Conservation (phyloP, 1,284 basidiomycete species). For the Marasmius oreades region DNA sequence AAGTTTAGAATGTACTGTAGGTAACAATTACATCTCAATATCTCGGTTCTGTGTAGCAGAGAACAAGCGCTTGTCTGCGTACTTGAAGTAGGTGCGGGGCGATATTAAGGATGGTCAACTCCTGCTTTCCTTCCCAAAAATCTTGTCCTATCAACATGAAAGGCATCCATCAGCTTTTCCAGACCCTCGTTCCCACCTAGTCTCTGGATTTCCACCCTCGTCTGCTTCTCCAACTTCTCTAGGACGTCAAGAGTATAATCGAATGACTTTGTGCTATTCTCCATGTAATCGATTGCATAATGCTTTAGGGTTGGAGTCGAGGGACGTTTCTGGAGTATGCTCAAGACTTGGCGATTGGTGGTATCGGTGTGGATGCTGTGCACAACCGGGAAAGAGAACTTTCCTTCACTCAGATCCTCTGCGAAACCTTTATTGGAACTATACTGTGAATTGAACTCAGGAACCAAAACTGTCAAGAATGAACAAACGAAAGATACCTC, state of each 20-base stretch:
- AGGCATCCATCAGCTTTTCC: constrained; percentile 40
- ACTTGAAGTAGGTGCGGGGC: not conserved
- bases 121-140: constrained; percentile 1
- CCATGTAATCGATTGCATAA: constrained; percentile 78
- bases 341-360: constrained; percentile 75
- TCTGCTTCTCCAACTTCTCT: constrained; percentile 45
- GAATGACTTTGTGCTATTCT: constrained; percentile 64
- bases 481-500: not conserved
- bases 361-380: constrained; percentile 81
- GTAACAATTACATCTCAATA: not conserved
- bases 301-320: constrained; percentile 75
- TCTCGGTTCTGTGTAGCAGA: too few relatives aligned
- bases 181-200: constrained; percentile 49
- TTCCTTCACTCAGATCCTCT: constrained; percentile 94
- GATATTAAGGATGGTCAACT: too few relatives aligned
- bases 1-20: constrained; percentile 28
- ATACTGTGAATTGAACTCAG: constrained; percentile 52
- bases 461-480: not conserved
- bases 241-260: constrained; percentile 65
- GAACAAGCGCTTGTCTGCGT: not conserved
- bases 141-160: constrained; percentile 27
- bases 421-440: constrained; percentile 91
- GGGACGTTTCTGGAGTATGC: constrained; percentile 87
- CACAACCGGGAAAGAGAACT: constrained; percentile 94
- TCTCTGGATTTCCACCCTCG: constrained; percentile 37